Conservation (phyloP, 192 early-diverging fungal genomes). For the Martensiomyces pterosporus region DNA sequence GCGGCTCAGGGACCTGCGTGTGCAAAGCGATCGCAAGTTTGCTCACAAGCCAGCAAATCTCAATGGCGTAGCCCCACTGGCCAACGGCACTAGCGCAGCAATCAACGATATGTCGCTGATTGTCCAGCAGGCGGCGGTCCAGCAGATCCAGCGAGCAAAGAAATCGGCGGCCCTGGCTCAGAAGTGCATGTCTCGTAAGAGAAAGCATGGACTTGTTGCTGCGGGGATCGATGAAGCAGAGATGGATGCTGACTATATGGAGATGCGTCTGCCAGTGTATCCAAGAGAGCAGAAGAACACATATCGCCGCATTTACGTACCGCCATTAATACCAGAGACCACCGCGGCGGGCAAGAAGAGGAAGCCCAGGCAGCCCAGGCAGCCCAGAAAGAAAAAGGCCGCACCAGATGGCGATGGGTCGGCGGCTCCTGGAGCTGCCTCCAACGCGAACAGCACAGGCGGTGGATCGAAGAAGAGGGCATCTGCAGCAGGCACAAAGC, state of each 20-base stretch:
- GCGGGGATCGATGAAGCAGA: slow-evolving; percentile 34
- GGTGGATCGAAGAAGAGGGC: too few species aligned
- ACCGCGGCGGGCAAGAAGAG: slow-evolving; percentile 27
- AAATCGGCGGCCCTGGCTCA: slow-evolving; percentile 5
- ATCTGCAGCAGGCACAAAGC: too few species aligned
- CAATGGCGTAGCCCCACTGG: not conserved
- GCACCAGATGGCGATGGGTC: not conserved
- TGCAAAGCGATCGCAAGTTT: slow-evolving; percentile 28
- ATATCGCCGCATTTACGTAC: slow-evolving; percentile 36
- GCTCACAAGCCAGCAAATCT: slow-evolving; percentile 6
- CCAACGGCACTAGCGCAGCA: not conserved
- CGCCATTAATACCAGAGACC: slow-evolving; percentile 15
- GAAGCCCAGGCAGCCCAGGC: slow-evolving; percentile 39
- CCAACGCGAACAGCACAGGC: too few species aligned
- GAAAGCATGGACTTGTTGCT: slow-evolving; percentile 31
- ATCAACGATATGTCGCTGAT: slow-evolving; percentile 12
- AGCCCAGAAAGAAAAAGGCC: slow-evolving; percentile 25
- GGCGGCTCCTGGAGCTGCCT: too few species aligned
- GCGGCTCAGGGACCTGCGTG: slow-evolving; percentile 34
- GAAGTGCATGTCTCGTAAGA: slow-evolving; percentile 28
- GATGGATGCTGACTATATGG: slow-evolving; percentile 44
- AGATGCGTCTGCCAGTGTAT: slow-evolving; percentile 37
- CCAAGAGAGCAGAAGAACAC: slow-evolving; percentile 23
- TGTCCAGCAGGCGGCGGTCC: slow-evolving; percentile 15
- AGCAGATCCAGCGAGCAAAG: not conserved